phyloP scores from a whole-genome alignment of 305 asterid genomes.

The Fraxinus sp. region DNA sequence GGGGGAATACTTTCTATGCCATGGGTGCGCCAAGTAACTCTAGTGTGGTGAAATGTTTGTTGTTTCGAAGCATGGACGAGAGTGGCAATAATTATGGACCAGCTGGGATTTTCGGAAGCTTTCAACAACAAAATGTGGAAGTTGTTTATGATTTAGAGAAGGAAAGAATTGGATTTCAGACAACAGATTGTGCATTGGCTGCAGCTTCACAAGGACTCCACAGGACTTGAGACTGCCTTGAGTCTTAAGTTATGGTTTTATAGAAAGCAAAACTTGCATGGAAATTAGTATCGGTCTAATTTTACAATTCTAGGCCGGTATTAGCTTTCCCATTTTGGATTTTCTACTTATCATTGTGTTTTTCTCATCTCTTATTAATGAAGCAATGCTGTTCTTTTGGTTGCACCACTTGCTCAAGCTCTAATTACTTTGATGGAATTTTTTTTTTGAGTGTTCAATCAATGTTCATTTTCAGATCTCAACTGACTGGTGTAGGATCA shows the following conservation, averaged over 20 bases:
- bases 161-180: slow-evolving; percentile 63
- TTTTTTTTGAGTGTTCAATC: background rate
- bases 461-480: background rate
- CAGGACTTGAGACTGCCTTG: slow-evolving; percentile 15
- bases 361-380: background rate
- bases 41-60: slow-evolving; percentile 56
- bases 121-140: slow-evolving; percentile 75
- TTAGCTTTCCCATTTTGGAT: slow-evolving; percentile 19
- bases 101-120: slow-evolving; percentile 77
- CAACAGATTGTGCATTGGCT: slow-evolving; percentile 56
- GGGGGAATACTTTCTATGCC: slow-evolving; percentile 57
- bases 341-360: background rate
- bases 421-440: background rate
- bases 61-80: slow-evolving; percentile 65
- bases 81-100: slow-evolving; percentile 43
- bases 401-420: background rate
- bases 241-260: background rate
- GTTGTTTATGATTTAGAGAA: slow-evolving; percentile 77
- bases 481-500: background rate
- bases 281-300: background rate
- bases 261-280: background rate
- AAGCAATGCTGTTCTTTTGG: background rate
- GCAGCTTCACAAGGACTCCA: slow-evolving; percentile 48
- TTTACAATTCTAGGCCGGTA: slow-evolving; percentile 13
- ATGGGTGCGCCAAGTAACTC: slow-evolving; percentile 57